Base-by-base conservation (phyloP, 495 filamentous ascomycete species). In the Talaromyces proteolyticus region DNA sequence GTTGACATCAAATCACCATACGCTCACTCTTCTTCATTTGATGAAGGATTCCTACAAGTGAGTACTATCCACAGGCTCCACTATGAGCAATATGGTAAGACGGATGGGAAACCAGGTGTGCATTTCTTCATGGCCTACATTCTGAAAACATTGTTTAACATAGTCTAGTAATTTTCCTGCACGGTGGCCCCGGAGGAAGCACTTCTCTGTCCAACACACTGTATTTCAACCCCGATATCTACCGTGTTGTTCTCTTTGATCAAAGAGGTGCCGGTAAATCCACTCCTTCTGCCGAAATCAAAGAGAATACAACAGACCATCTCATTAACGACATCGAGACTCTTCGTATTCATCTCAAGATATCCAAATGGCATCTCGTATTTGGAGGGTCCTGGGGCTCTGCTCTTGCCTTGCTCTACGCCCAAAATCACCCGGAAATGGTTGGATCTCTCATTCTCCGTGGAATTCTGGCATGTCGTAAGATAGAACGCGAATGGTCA, bases 1-100 rank as follows among this genome's bases (percentile, higher is more conserved):
- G n/a, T n/a, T n/a, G n/a, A n/a, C n/a, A n/a, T n/a, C n/a, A n/a
- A n/a, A n/a, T n/a, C n/a, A n/a, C n/a, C n/a, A n/a, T n/a, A 62
- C 29, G 47, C 22, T 3, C 59, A 62, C 23, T 48, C 49, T 3
- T 51, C 50, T 14, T n/a, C 59, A 23, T 62, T 62, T 21, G 52
- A 68, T 12, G 40, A 53, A 4, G 64, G 68, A 10, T 46, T 56
- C 36, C 55, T 76, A 12, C 39, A 63, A 47, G 70, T 76, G 18
- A 59, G 60, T 36, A 34, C 47, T 14, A 54, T 74, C 29, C 73
- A 76, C 44, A 55, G 47, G 22, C 53, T 73, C 2, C 62, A 72
- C 57, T 76, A 69, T 42, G 67, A 69, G 44, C 70, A 76, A 51
- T 73, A 72, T 50, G 73, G 73, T 11, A 61, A 59, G n/a, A 43